A percentile compares a stretch with the other conserved stretches of the same genome.
These are phyloP conservation scores for Citrullus colocynthis DNA, from an alignment of 306 rosid species.

Conservation along the genomic window DNA sequence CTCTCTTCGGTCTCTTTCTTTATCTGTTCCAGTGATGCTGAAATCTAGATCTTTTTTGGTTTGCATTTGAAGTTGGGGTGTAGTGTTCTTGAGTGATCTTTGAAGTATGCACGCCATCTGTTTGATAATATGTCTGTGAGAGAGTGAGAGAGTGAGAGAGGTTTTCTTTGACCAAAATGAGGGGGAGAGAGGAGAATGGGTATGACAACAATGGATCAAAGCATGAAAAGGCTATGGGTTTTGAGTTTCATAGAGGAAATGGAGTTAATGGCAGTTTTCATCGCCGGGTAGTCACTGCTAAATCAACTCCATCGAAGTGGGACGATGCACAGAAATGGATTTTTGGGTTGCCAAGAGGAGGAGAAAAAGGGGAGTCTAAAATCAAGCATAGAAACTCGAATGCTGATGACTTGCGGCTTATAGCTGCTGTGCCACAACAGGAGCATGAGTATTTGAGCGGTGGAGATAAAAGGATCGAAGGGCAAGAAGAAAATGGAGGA, in stretches of 20 bases:
- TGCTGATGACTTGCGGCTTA: slow-evolving; percentile 89
- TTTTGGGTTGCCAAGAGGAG: slow-evolving; percentile 74
- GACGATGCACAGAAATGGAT: slow-evolving; percentile 99
- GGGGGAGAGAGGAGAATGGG: slow-evolving; percentile 67
- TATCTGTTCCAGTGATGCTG: background rate
- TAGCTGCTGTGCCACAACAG: slow-evolving; percentile 78
- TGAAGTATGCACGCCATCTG: background rate
- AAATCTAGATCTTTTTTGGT: background rate
- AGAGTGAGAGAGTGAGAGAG: background rate
- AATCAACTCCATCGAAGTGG: slow-evolving; percentile 94
- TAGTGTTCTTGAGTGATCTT: background rate
- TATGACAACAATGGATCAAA: slow-evolving; percentile 40
- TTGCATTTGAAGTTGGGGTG: slow-evolving; percentile 6
- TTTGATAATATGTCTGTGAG: background rate
- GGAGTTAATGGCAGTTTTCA: slow-evolving; percentile 35
- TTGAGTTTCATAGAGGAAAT: slow-evolving; percentile 70
- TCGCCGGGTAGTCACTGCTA: slow-evolving; percentile 51
- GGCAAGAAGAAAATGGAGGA: slow-evolving; percentile 28
- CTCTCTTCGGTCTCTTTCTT: background rate
- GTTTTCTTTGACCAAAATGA: slow-evolving; percentile 28
- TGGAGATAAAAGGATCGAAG: slow-evolving; percentile 10
- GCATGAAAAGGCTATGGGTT: slow-evolving; percentile 35
- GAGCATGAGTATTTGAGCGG: slow-evolving; percentile 46
- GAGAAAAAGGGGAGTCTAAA: slow-evolving; percentile 58
- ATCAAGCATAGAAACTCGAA: slow-evolving; percentile 75